These are phyloP conservation scores for Pistacia vera DNA, from an alignment of 345 rosid genomes.

Conservation along the genomic window DNA sequence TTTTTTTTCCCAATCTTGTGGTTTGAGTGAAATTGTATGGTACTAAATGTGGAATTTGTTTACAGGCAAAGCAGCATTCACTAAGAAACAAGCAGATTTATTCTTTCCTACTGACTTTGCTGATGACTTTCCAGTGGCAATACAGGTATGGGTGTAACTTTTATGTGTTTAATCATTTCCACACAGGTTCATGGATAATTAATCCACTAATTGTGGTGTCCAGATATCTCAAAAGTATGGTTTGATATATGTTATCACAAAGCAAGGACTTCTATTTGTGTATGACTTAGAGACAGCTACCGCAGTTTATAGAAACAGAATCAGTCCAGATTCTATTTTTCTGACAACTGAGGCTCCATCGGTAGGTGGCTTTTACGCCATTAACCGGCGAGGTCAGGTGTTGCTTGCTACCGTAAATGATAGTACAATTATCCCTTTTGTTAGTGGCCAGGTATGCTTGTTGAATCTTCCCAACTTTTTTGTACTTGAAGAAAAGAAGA, in stretches of 20 bases:
- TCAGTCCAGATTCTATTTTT: constrained; percentile 98
- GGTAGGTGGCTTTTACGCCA: constrained; percentile 87
- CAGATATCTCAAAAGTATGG: constrained; percentile 96
- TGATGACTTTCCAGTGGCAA: constrained; percentile 98
- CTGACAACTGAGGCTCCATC: constrained; percentile 93
- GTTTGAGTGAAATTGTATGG: too few relatives aligned
- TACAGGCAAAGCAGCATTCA: constrained; percentile 90
- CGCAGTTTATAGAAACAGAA: constrained; percentile 94
- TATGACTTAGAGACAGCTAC: constrained; percentile 96
- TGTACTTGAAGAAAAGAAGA: too few relatives aligned
- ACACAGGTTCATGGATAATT: neutral
- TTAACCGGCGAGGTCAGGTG: constrained; percentile 89
- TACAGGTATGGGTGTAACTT: constrained; percentile 69
- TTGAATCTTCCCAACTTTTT: neutral
- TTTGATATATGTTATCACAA: constrained; percentile 92
- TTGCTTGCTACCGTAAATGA: constrained; percentile 91
- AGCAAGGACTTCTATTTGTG: constrained; percentile 94
- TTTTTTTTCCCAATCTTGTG: neutral
- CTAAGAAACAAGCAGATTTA: constrained; percentile 97
- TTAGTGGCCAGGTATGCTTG: constrained; percentile 86
- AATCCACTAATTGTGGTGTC: constrained; percentile 17
- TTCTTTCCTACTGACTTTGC: constrained; percentile 99
- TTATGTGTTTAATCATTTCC: neutral
- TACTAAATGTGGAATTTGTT: constrained; percentile 8
- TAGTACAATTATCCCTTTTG: constrained; percentile 89